These are phyloP conservation scores for Septoria linicola DNA, from an alignment of 2,329 filamentous ascomycete species.

Conservation along the genomic window DNA sequence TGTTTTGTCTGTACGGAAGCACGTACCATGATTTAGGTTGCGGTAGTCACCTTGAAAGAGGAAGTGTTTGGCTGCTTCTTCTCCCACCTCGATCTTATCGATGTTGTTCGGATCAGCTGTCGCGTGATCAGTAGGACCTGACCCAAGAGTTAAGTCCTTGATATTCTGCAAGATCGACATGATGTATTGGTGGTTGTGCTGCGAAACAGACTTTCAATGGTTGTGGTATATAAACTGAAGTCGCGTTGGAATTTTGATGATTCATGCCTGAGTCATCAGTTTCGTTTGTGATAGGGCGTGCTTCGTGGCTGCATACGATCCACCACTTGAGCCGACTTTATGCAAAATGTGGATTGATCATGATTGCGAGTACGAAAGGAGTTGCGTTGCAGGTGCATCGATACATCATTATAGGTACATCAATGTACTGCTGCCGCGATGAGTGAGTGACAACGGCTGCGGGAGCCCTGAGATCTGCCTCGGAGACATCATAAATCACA, in stretches of 20 bases:
- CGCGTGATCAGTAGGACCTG: neutral
- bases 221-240: neutral
- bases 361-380: no score
- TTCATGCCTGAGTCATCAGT: neutral
- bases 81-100: conserved; percentile 35
- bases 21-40: conserved; percentile 75
- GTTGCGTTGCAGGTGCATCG: no score
- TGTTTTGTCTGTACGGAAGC: neutral
- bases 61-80: conserved; percentile 61
- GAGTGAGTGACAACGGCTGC: neutral
- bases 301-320: neutral
- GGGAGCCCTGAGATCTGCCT: neutral
- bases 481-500: neutral
- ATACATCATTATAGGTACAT: neutral
- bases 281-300: neutral
- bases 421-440: neutral
- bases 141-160: neutral
- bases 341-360: neutral
- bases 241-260: neutral
- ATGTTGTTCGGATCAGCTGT: conserved; percentile 11
- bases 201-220: neutral
- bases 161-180: neutral
- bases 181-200: neutral
- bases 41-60: conserved; percentile 65
- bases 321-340: neutral